A percentile compares a stretch with the other conserved stretches of the same genome.
Conservation (phyloP, 1,284 basidiomycete genomes). For the Golubevia pallescens region DNA sequence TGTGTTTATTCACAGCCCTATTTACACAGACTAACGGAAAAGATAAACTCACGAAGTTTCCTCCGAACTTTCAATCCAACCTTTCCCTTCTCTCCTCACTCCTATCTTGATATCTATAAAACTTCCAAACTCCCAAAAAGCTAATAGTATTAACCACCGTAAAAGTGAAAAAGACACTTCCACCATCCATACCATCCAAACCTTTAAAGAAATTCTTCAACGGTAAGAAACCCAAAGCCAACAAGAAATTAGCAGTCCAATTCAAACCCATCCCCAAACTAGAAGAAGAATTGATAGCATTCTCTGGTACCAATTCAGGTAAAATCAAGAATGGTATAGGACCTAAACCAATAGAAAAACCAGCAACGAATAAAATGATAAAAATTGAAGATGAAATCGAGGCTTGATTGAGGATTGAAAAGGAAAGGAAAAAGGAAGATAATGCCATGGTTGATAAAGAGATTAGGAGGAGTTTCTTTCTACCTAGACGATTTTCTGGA, state of each 20-base stretch:
- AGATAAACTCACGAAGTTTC: too few species aligned
- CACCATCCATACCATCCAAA: too few species aligned
- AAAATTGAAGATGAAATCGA: constrained; percentile 75
- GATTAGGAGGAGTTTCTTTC: constrained; percentile 65
- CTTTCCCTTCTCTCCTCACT: too few species aligned
- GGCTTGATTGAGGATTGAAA: constrained; percentile 73
- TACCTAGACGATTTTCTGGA: constrained; percentile 68
- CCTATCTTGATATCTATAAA: too few species aligned
- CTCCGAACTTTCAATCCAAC: too few species aligned
- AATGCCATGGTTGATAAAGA: constrained; percentile 71
- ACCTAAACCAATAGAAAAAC: constrained; percentile 87
- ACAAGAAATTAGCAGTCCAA: constrained; percentile 60
- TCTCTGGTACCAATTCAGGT: constrained; percentile 82
- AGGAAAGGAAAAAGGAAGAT: constrained; percentile 75
- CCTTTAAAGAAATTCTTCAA: too few species aligned
- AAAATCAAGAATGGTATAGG: constrained; percentile 91
- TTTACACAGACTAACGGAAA: too few species aligned
- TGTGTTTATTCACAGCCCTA: too few species aligned
- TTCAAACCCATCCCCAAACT: constrained; percentile 55
- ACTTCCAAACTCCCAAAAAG: too few species aligned
- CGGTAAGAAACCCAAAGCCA: too few species aligned
- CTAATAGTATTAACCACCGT: too few species aligned
- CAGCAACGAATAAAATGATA: constrained; percentile 84
- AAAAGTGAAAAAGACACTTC: too few species aligned
- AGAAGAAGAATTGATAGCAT: constrained; percentile 66